Conservation (phyloP, 2,329 filamentous ascomycete genomes). For the Chrysosphaeria jannelii region DNA sequence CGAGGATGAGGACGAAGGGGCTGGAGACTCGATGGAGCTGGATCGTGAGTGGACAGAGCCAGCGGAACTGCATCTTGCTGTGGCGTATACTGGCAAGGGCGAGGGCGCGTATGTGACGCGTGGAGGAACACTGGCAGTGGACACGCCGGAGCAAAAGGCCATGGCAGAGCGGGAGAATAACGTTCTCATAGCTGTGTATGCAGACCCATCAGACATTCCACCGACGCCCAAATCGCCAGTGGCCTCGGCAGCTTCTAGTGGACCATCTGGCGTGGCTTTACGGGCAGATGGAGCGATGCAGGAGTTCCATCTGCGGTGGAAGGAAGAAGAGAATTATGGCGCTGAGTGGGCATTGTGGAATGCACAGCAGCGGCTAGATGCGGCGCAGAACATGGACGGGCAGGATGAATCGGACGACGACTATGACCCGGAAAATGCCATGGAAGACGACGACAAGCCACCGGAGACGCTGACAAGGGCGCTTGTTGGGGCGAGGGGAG, state of each 20-base stretch:
- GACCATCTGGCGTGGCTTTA: slow-evolving; percentile 4
- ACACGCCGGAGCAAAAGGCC: slow-evolving; percentile 22
- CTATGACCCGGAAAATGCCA: slow-evolving; percentile 1
- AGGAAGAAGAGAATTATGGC: slow-evolving; percentile 9
- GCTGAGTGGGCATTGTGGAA: slow-evolving; percentile 4
- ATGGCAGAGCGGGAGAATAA: slow-evolving; percentile 25
- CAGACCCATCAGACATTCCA: slow-evolving; percentile 21
- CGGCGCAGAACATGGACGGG: not conserved
- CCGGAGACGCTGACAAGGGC: too few relatives aligned
- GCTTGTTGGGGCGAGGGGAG: too few relatives aligned
- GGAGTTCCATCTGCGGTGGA: slow-evolving; percentile 19
- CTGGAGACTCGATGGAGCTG: slow-evolving; percentile 18
- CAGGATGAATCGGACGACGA: slow-evolving; percentile 2
- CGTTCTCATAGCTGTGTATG: slow-evolving; percentile 31
- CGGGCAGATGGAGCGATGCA: slow-evolving; percentile 13
- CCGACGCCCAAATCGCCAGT: slow-evolving; percentile 22
- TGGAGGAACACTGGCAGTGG: slow-evolving; percentile 19
- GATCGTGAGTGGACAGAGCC: slow-evolving; percentile 22
- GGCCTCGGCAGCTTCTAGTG: not conserved
- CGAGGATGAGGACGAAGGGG: slow-evolving; percentile 4
- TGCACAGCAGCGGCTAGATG: slow-evolving; percentile 2
- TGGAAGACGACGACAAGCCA: too few relatives aligned
- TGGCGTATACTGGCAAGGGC: slow-evolving; percentile 14
- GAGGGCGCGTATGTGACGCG: slow-evolving; percentile 21
- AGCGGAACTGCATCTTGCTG: too few relatives aligned